Evolutionary conservation across 495 filamentous ascomycete genomes (phyloP), one percentile per base, ranked within the genome.

Genomic region (Mycothermus thermophilus): DNA sequence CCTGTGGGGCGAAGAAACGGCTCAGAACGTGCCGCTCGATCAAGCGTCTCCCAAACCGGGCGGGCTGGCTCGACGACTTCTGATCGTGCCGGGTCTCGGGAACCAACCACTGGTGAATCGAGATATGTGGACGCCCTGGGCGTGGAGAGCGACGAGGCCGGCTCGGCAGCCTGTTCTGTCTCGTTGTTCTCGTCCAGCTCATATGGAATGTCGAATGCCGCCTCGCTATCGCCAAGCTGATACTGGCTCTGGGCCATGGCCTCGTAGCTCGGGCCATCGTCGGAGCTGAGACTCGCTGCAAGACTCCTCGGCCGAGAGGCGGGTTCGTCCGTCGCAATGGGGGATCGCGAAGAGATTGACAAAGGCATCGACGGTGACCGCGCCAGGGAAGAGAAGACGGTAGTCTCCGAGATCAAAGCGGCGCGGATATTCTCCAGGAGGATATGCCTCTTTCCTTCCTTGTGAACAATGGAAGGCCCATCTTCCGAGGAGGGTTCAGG

Each of bases 381-480:
- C 12, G 69, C 59, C 38, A 81, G 62, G 5, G 69, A 72, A 7
- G 79, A 75, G 42, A 87, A 87, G 0, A 86, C 63, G 27, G 72
- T 66, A 11, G 80, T 71, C 34, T 86, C 79, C 11, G 81, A 80
- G 24, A 83, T 73, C 24, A 90, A 59, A 28, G 69, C 68, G 5
- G 72, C 66, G 22, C 72, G 66, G 37, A 85, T 74, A 34, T 71
- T 71, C 21, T 61, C 62, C 15, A 88, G 52, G 11, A 63, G 68
- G 17, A 90, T 59, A 21, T 71, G 67, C 30, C 81, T 66, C 50
- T 77, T 84, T 24, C 79, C 76, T 30, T 71, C 64, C 47, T 67
- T 74, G 32, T 51, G 58, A 0, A 52, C 39, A 15, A 56, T 42
- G 3, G 34, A 40, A 12, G 48, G 40, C 4, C 28, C 37, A 2